Evolutionary conservation across 2,329 filamentous ascomycete species (phyloP).

Genomic region (Catunica adiposa): DNA sequence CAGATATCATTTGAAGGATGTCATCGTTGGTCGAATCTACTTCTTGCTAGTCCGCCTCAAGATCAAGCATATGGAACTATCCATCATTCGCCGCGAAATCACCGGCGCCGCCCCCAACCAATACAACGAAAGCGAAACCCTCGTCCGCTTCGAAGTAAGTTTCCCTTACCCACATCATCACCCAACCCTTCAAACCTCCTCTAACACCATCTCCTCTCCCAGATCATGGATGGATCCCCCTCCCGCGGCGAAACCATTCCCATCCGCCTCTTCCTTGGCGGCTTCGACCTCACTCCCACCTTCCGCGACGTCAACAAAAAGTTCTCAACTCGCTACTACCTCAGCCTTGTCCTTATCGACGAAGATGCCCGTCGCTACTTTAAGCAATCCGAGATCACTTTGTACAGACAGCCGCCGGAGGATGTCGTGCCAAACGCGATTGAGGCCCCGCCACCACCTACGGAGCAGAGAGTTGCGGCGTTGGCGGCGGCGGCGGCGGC

Average conservation of each 20-base stretch:
- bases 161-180: not conserved
- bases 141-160: conserved; percentile 81
- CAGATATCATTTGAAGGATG: conserved; percentile 98
- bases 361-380: conserved; percentile 97
- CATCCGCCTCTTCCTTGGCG: conserved; percentile 88
- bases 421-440: conserved; percentile 13
- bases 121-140: conserved; percentile 97
- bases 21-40: conserved; percentile 97
- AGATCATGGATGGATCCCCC: conserved; percentile 99
- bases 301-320: conserved; percentile 99
- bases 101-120: conserved; percentile 94
- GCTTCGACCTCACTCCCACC: conserved; percentile 92
- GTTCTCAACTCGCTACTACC: conserved; percentile 94
- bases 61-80: conserved; percentile 99
- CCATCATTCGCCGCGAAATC: conserved; percentile 91
- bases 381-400: conserved; percentile 96
- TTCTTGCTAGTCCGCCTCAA: conserved; percentile 92
- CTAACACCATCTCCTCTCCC: too few species aligned
- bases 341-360: conserved; percentile 88
- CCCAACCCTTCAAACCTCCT: not conserved
- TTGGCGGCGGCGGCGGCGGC: conserved; percentile 20
- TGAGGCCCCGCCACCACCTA: conserved; percentile 23
- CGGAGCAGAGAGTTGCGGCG: conserved; percentile 28
- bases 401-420: conserved; percentile 68
- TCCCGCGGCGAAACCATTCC: conserved; percentile 89